Conservation (phyloP, 441 rosid species). For the Croton laevigatus region DNA sequence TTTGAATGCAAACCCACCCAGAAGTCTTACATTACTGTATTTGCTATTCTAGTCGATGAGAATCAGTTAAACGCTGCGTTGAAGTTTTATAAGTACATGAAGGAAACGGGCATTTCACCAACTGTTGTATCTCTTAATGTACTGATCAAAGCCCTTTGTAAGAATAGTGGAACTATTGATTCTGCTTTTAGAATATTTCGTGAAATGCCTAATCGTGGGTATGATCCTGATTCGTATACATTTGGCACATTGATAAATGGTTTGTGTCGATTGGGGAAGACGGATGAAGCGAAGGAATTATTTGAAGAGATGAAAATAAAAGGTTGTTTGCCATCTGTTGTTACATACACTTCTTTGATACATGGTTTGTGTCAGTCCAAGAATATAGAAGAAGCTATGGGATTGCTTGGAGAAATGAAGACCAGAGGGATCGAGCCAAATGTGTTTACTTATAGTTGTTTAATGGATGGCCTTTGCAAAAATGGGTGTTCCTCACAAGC, state of each 20-base stretch:
- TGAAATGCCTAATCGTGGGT: conserved; percentile 77
- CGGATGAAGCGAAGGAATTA: conserved; percentile 62
- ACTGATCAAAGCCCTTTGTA: conserved; percentile 84
- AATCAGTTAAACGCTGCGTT: conserved; percentile 62
- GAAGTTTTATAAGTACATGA: conserved; percentile 69
- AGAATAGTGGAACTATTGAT: conserved; percentile 56
- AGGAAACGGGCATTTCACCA: conserved; percentile 54
- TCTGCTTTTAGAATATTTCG: conserved; percentile 68
- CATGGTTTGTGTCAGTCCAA: conserved; percentile 66
- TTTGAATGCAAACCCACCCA: conserved; percentile 56
- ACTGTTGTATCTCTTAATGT: conserved; percentile 72
- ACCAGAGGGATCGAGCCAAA: conserved; percentile 68
- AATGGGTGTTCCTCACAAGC: conserved; percentile 54
- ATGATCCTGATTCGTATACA: conserved; percentile 74
- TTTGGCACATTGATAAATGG: conserved; percentile 92
- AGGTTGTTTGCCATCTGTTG: conserved; percentile 72
- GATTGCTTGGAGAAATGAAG: conserved; percentile 68
- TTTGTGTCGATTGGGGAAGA: conserved; percentile 63
- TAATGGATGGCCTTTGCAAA: conserved; percentile 90
- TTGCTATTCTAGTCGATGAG: conserved; percentile 78
- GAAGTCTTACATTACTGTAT: conserved; percentile 54
- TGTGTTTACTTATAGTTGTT: conserved; percentile 75
- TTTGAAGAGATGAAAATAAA: conserved; percentile 72
- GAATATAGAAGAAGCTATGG: conserved; percentile 54
- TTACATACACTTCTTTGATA: conserved; percentile 77